Conservation (phyloP, 1,284 basidiomycete genomes). For the Moesziomyces parantarcticus region DNA sequence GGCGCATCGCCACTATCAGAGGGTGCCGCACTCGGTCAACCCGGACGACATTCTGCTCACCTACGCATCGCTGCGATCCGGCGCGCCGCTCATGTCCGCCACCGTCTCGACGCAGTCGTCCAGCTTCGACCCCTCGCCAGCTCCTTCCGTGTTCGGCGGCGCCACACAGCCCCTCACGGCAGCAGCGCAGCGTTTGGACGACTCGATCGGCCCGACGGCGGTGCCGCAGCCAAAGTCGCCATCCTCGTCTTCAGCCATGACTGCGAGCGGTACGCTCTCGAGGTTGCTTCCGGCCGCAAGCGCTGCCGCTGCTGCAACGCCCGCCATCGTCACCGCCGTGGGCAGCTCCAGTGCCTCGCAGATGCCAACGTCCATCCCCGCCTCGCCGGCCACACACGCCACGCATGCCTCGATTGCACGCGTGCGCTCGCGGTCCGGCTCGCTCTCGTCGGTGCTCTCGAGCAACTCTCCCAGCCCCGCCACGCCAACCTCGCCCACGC, state of each 20-base stretch:
- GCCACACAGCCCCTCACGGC: slow-evolving; percentile 27
- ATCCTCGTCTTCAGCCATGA: slow-evolving; percentile 10
- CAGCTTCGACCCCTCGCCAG: slow-evolving; percentile 9
- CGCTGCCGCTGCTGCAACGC: slow-evolving; percentile 39
- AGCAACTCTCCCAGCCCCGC: slow-evolving; percentile 17
- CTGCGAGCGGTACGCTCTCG: slow-evolving; percentile 27
- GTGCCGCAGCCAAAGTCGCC: not conserved
- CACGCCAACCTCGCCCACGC: slow-evolving; percentile 31
- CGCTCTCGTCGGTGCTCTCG: slow-evolving; percentile 44
- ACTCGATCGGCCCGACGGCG: slow-evolving; percentile 7
- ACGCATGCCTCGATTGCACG: slow-evolving; percentile 26
- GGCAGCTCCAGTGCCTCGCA: slow-evolving; percentile 35
- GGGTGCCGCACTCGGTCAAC: slow-evolving; percentile 37
- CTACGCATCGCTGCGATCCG: slow-evolving; percentile 49
- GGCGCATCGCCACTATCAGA: slow-evolving; percentile 29
- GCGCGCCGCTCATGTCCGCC: slow-evolving; percentile 37
- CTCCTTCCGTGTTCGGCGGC: slow-evolving; percentile 13
- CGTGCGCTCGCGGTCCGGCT: slow-evolving; percentile 45
- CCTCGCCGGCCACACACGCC: slow-evolving; percentile 19
- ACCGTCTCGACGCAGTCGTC: slow-evolving; percentile 10
- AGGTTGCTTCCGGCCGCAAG: slow-evolving; percentile 36
- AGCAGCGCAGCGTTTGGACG: slow-evolving; percentile 29
- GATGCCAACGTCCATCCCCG: slow-evolving; percentile 19
- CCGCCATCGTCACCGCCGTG: slow-evolving; percentile 30
- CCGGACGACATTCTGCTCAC: slow-evolving; percentile 49